Percentiles rank a stretch among this genome's conserved stretches.
Conservation (phyloP, 2,329 filamentous ascomycete genomes). For the Tothia fuscella region DNA sequence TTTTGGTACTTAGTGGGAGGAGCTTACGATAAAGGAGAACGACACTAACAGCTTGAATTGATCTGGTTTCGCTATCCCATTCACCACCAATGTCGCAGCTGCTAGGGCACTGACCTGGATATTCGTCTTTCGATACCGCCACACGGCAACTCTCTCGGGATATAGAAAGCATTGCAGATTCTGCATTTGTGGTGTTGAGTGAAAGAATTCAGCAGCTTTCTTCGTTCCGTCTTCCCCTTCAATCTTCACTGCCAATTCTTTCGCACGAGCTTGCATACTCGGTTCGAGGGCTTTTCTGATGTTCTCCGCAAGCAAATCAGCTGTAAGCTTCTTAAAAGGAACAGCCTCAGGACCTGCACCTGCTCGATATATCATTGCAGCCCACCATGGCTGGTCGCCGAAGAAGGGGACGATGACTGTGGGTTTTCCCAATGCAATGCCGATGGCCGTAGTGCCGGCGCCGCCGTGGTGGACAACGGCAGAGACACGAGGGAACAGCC, state of each 20-base stretch:
- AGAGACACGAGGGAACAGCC: slow-evolving; percentile 88
- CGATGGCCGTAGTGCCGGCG: slow-evolving; percentile 87
- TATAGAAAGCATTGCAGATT: slow-evolving; percentile 24
- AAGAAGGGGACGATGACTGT: slow-evolving; percentile 97
- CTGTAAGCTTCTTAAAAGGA: slow-evolving; percentile 27
- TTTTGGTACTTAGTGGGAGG: background rate
- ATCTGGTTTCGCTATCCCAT: slow-evolving; percentile 23
- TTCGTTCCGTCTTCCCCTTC: slow-evolving; percentile 25
- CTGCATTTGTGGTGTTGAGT: slow-evolving; percentile 27
- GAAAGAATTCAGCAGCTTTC: slow-evolving; percentile 25
- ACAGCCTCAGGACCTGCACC: slow-evolving; percentile 29
- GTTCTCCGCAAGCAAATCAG: slow-evolving; percentile 26
- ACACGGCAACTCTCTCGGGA: slow-evolving; percentile 24
- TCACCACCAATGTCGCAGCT: slow-evolving; percentile 25
- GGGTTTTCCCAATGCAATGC: slow-evolving; percentile 77
- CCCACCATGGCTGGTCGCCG: slow-evolving; percentile 60
- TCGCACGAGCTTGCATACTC: slow-evolving; percentile 23
- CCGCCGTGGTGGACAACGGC: slow-evolving; percentile 91
- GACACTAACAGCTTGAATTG: slow-evolving; percentile 26
- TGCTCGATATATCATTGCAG: slow-evolving; percentile 28
- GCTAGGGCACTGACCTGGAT: slow-evolving; percentile 25
- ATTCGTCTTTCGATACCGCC: slow-evolving; percentile 27
- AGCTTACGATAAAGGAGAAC: background rate
- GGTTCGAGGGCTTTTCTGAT: slow-evolving; percentile 27
- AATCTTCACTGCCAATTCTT: slow-evolving; percentile 27